Evolutionary conservation across 2,329 filamentous ascomycete genomes (phyloP).

Genomic region (Alternaria sp.): DNA sequence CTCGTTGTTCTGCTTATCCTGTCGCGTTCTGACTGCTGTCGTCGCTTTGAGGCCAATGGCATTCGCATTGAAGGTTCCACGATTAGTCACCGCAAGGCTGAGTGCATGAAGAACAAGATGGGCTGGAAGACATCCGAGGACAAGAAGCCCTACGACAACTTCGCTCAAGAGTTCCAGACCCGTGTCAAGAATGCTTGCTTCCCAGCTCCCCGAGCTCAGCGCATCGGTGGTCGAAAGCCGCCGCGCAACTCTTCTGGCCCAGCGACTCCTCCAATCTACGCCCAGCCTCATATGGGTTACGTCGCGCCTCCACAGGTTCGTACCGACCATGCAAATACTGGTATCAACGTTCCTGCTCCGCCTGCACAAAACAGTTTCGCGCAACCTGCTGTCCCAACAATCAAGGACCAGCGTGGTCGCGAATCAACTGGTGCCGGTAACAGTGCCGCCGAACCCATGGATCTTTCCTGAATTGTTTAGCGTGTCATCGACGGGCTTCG

Average conservation of each 20-base stretch:
- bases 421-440: conserved; percentile 9
- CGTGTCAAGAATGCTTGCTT: conserved; percentile 45
- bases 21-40: conserved; percentile 43
- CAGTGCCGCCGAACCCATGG: conserved; percentile 9
- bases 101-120: conserved; percentile 48
- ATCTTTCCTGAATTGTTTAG: conserved; percentile 5
- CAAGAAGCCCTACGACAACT: conserved; percentile 45
- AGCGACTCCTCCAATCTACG: conserved; percentile 19
- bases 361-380: conserved; percentile 18
- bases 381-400: conserved; percentile 1
- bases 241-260: conserved; percentile 30
- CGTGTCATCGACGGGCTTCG: no score
- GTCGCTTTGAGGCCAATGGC: conserved; percentile 44
- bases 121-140: conserved; percentile 42
- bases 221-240: conserved; percentile 23
- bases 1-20: conserved; percentile 46
- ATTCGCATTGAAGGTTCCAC: conserved; percentile 49
- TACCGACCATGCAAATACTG: conserved; percentile 18
- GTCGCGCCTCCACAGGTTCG: conserved; percentile 28
- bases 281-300: conserved; percentile 26
- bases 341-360: conserved; percentile 29
- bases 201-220: conserved; percentile 33
- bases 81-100: conserved; percentile 46
- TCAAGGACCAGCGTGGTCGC: conserved; percentile 8
- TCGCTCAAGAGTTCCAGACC: conserved; percentile 42